Evolutionary conservation across 768 basidiomycete genomes (phyloP), one percentile per base, ranked within the genome.

Genomic region (Dacryopinax primogenitus): DNA sequence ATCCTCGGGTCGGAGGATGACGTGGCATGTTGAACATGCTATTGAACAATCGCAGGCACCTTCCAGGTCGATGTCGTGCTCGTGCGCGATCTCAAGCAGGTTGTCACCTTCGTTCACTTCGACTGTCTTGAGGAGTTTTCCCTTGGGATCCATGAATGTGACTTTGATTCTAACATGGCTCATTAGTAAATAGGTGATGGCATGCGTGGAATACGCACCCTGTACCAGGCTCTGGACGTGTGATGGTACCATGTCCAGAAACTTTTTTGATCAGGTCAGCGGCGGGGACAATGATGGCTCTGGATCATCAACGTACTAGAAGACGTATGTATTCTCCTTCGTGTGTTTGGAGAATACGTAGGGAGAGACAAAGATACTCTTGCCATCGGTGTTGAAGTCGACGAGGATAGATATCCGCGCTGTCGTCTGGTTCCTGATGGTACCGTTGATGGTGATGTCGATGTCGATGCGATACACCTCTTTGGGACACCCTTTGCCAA

Each of bases 1-100:
- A 67, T 86, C 80, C 71, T 92, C 86, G 23, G 82, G 82, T 28
- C 85, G 79, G 64, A 94, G 80, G 66, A 99, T 91, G 65, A 98
- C 84, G 74, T 99, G 95, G 74, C 95, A 99, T 23, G 95, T 99
- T 15, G 95, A 97, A 73, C 95, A 99, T 16, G 95, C 95, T 61
- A 96, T 83, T 0, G 92, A 95, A 39, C 92, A 89, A 78, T 98
- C 95, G 75, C 96, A 99, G 30, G 95, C 95, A 65, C 94, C 94
- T 80, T 98, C 95, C 21, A 97, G 80, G 73, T 98, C 95, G 64
- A 99, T 84, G 70, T 98, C 95, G 72, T 95, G 85, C 74, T 96
- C 94, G 71, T 96, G 93, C 3, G 94, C 93, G 64, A 99, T 79
- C 26, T 86, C 85, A 34, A 99, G 77, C 36, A 99, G 77, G 72